A percentile compares a stretch with the other conserved stretches of the same genome.
Evolutionary conservation across 768 basidiomycete genomes (phyloP).

Genomic region (Hygrophorus pudorinus): DNA sequence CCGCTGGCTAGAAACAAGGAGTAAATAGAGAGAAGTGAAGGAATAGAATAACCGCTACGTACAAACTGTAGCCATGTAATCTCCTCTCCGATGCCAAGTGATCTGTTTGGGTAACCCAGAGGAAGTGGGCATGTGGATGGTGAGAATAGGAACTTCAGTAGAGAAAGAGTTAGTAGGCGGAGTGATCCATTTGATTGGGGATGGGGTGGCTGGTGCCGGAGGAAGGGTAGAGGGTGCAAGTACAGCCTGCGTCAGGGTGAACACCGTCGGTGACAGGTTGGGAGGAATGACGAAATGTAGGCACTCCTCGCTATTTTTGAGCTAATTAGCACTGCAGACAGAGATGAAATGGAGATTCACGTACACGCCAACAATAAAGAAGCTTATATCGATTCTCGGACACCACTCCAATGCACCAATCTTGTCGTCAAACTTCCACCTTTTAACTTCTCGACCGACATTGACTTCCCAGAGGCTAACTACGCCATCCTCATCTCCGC

Average conservation of each 20-base stretch:
- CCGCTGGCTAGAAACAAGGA: constrained; percentile 35
- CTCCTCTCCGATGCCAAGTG: constrained; percentile 88
- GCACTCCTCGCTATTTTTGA: constrained; percentile 54
- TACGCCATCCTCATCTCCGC: constrained; percentile 82
- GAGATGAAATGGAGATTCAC: constrained; percentile 22
- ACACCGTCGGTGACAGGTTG: constrained; percentile 50
- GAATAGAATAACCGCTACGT: constrained; percentile 24
- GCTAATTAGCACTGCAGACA: background rate
- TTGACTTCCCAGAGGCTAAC: constrained; percentile 88
- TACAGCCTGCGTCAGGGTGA: constrained; percentile 49
- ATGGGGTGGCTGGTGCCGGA: constrained; percentile 42
- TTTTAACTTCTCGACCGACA: constrained; percentile 80
- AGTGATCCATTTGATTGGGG: constrained; percentile 63
- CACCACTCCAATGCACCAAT: constrained; percentile 91
- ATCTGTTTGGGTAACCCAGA: constrained; percentile 74
- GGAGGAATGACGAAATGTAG: constrained; percentile 78
- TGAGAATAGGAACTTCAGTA: constrained; percentile 48
- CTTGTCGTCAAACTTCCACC: constrained; percentile 74
- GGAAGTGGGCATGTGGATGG: constrained; percentile 48
- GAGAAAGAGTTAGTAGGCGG: constrained; percentile 34
- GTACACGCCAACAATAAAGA: constrained; percentile 73
- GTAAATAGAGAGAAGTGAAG: constrained; percentile 9
- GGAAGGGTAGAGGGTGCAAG: constrained; percentile 59
- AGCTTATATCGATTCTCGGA: constrained; percentile 71
- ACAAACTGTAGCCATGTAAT: constrained; percentile 95